Evolutionary conservation across 73 alveolate species (phyloP).

Genomic region (Blepharisma stoltei): DNA sequence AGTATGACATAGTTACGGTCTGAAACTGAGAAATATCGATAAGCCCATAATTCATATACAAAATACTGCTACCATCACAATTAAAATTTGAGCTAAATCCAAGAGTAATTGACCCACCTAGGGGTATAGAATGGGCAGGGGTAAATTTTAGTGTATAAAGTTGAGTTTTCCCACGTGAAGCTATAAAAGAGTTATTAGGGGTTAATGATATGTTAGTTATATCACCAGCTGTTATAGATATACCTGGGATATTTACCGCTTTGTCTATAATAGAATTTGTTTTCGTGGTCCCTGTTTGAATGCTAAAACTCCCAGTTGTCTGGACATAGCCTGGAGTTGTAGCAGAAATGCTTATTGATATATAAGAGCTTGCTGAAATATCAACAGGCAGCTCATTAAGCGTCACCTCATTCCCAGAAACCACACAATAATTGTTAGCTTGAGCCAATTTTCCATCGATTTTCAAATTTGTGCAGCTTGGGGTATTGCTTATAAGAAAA

Average conservation of each 20-base stretch:
- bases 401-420: conserved; percentile 30
- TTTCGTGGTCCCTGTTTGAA: conserved; percentile 38
- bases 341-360: conserved; percentile 38
- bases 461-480: conserved; percentile 22
- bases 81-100: conserved; percentile 30
- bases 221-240: conserved; percentile 42
- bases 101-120: conserved; percentile 27
- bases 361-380: conserved; percentile 17
- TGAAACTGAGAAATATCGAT: background rate
- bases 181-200: conserved; percentile 30
- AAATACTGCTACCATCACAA: conserved; percentile 12
- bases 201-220: conserved; percentile 31
- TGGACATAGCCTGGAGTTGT: conserved; percentile 42
- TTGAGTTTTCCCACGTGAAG: background rate
- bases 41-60: conserved; percentile 26
- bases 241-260: conserved; percentile 47
- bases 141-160: conserved; percentile 29
- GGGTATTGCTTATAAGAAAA: conserved; percentile 35
- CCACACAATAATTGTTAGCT: conserved; percentile 26
- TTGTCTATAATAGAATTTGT: conserved; percentile 40
- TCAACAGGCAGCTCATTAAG: conserved; percentile 34
- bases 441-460: conserved; percentile 20
- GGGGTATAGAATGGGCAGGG: conserved; percentile 23
- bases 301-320: conserved; percentile 41
- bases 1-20: background rate